Conservation (phyloP, 805 yeast species). For the Jamesozyma hellenica region DNA sequence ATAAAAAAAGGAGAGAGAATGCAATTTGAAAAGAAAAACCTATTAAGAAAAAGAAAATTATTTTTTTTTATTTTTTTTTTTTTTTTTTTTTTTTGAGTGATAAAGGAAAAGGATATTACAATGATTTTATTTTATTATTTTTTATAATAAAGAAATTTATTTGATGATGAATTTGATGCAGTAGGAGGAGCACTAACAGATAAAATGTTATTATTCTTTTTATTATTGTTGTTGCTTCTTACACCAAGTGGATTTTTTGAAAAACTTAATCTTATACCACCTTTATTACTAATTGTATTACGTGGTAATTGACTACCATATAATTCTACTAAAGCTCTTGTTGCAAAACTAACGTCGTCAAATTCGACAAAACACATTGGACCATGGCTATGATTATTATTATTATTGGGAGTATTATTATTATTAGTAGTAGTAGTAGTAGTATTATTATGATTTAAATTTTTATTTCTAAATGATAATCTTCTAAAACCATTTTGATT, state of each 20-base stretch:
- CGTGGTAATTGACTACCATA: conserved; percentile 84
- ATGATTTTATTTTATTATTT: too few relatives aligned
- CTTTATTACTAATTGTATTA: conserved; percentile 46
- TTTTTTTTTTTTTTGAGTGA: too few relatives aligned
- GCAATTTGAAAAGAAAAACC: too few relatives aligned
- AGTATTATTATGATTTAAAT: conserved; percentile 10
- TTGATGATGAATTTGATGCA: not conserved
- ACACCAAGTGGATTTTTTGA: conserved; percentile 96
- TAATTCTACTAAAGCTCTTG: conserved; percentile 80
- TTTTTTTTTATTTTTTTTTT: too few relatives aligned
- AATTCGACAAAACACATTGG: conserved; percentile 98
- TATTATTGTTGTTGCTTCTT: conserved; percentile 50
- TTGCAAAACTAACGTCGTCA: conserved; percentile 85
- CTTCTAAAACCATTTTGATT: conserved; percentile 86
- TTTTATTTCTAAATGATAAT: conserved; percentile 75
- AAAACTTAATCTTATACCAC: conserved; percentile 85
- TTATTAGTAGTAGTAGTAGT: conserved; percentile 15
- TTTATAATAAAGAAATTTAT: too few relatives aligned
- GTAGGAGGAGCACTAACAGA: not conserved
- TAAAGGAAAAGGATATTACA: too few relatives aligned
- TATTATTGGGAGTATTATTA: conserved; percentile 13
- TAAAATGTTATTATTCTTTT: conserved; percentile 20
- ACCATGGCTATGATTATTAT: conserved; percentile 49
- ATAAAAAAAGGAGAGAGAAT: too few relatives aligned
- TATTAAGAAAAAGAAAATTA: too few relatives aligned